phyloP scores from a whole-genome alignment of 2,329 filamentous ascomycete genomes.

The Colletotrichum sp. region DNA sequence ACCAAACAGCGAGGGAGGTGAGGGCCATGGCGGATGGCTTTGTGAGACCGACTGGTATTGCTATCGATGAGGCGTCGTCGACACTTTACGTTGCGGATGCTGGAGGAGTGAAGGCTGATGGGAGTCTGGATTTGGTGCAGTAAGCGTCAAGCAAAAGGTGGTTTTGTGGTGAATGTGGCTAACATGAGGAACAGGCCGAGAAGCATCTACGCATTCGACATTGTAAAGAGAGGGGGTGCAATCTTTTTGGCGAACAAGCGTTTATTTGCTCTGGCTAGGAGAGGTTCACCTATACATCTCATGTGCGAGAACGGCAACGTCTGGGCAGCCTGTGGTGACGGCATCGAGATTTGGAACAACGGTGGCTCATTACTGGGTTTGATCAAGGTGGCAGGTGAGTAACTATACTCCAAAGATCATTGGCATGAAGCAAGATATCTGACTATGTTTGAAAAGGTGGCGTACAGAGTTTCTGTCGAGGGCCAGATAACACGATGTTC shows the following conservation, averaged over 20 bases:
- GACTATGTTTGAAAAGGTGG: slow-evolving; percentile 33
- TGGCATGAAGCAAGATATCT: not conserved
- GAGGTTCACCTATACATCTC: slow-evolving; percentile 49
- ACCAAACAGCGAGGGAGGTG: slow-evolving; percentile 42
- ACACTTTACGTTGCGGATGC: slow-evolving; percentile 50
- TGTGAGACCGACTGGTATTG: slow-evolving; percentile 45
- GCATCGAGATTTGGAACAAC: slow-evolving; percentile 53
- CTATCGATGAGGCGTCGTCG: slow-evolving; percentile 39
- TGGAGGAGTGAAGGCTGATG: slow-evolving; percentile 20
- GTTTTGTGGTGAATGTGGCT: not conserved
- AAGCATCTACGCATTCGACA: slow-evolving; percentile 54
- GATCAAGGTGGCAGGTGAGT: slow-evolving; percentile 39
- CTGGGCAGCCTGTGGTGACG: slow-evolving; percentile 52
- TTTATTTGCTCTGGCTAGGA: slow-evolving; percentile 54
- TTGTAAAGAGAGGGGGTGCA: slow-evolving; percentile 37
- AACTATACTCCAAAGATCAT: not conserved
- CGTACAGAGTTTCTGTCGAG: slow-evolving; percentile 51
- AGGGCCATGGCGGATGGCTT: slow-evolving; percentile 54
- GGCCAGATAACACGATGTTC: slow-evolving; percentile 46
- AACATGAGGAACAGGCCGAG: slow-evolving; percentile 27
- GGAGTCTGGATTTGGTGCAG: slow-evolving; percentile 23
- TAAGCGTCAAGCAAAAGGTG: slow-evolving; percentile 14
- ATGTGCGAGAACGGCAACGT: slow-evolving; percentile 51
- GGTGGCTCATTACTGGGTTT: slow-evolving; percentile 49
- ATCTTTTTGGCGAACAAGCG: slow-evolving; percentile 53